Conservation (phyloP, 768 basidiomycete species). For the Calocera viscosa region DNA sequence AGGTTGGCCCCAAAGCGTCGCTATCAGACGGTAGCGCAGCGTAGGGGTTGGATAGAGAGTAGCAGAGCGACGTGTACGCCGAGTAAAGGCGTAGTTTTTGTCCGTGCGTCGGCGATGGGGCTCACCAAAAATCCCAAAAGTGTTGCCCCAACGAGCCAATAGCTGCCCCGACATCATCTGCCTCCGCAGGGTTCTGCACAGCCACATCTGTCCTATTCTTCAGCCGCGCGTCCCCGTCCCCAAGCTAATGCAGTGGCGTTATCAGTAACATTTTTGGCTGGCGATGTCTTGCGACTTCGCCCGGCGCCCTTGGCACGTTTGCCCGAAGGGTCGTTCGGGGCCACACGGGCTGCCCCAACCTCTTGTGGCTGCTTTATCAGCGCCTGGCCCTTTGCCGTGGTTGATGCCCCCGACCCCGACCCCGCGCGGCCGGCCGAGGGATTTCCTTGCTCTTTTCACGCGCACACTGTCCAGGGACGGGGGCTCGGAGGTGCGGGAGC, state of each 20-base stretch:
- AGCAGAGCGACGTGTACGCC: too few relatives aligned
- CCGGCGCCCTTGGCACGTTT: neutral
- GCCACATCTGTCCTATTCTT: neutral
- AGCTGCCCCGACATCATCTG: neutral
- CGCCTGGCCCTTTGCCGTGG: neutral
- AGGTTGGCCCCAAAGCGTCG: neutral
- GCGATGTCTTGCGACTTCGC: neutral
- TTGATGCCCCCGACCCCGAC: too few relatives aligned
- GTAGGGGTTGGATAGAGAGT: too few relatives aligned
- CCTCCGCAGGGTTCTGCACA: neutral
- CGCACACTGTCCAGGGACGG: too few relatives aligned
- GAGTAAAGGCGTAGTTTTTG: too few relatives aligned
- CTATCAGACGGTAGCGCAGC: neutral
- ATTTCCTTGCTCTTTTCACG: too few relatives aligned
- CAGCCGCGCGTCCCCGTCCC: neutral
- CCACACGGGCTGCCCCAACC: neutral
- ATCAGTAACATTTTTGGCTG: neutral
- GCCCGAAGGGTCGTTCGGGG: neutral
- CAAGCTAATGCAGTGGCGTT: neutral
- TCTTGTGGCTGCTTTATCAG: neutral
- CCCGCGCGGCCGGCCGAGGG: neutral
- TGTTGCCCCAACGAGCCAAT: slow-evolving; percentile 3
- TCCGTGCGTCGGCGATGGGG: neutral
- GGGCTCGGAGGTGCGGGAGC: too few relatives aligned
- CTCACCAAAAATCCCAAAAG: slow-evolving; percentile 1